These are phyloP conservation scores for Leccinum disarticulatum DNA, from an alignment of 768 basidiomycete genomes.

Conservation along the genomic window DNA sequence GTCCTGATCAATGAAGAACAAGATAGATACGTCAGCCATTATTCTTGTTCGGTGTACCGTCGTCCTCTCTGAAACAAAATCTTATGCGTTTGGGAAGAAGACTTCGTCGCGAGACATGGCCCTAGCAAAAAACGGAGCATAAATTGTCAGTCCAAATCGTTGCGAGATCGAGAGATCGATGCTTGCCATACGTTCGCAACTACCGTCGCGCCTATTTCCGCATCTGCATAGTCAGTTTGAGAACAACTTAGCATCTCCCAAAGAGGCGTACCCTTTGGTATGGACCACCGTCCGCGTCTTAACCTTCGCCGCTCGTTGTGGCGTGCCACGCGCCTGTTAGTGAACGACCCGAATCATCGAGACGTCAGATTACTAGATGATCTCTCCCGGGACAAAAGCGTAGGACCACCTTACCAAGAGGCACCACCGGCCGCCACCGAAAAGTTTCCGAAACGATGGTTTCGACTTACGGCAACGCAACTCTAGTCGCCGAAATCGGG, in stretches of 20 bases:
- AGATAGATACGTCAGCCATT: neutral
- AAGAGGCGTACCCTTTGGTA: slow-evolving; percentile 31
- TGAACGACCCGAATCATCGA: neutral
- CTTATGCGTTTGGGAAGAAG: slow-evolving; percentile 12
- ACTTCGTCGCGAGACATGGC: slow-evolving; percentile 12
- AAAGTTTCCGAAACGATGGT: too few species aligned
- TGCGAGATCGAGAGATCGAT: neutral
- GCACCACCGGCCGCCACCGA: too few species aligned
- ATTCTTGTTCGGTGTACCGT: slow-evolving; percentile 9
- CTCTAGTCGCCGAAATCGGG: too few species aligned
- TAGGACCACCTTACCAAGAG: too few species aligned
- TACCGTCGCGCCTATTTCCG: slow-evolving; percentile 7
- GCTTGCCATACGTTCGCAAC: slow-evolving; percentile 15
- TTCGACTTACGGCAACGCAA: too few species aligned
- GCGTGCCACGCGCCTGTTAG: slow-evolving; percentile 23
- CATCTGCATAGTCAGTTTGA: too few species aligned
- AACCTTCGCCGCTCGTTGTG: slow-evolving; percentile 19
- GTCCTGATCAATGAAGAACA: neutral
- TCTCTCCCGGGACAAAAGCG: neutral
- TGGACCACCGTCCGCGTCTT: slow-evolving; percentile 22
- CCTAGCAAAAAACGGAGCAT: neutral
- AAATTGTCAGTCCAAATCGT: neutral
- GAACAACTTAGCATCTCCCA: neutral
- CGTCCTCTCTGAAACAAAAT: slow-evolving; percentile 7
- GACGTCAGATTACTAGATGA: neutral